Evolutionary conservation across 352 stramenopile genomes (phyloP), one percentile per base, ranked within the genome.

Genomic region (Pythium insidiosum): DNA sequence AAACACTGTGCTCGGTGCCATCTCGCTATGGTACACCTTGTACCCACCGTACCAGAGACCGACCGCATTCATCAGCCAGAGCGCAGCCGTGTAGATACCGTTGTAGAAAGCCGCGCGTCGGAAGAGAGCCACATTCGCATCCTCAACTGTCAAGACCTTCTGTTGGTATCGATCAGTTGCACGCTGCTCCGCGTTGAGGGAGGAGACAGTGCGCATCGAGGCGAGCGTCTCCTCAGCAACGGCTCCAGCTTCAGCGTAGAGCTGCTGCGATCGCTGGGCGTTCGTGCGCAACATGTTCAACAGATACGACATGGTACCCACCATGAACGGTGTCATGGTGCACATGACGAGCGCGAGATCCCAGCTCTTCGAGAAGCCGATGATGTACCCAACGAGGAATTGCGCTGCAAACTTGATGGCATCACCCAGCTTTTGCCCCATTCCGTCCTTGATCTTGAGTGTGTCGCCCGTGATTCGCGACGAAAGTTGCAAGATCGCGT

Each of bases 191-290:
- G 43, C 63, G 28, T 76, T 78, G 20, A 70, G 43, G 5, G 66
- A 76, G n/a, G 52, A 56, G n/a, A 82, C 57, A 1, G 71, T 84
- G 43, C 68, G 72, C 20, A 84, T 84, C n/a, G 66, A 63, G 36
- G 63, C 53, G 11, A 84, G 44, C 10, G 69, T 84, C 23, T 84
- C 72, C 38, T 84, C 72, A 4, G 69, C 72, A 16, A 82, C 52
- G 4, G 66, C 65, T 1, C 67, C 67, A 1, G 66, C 69, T 31
- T 76, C 60, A 2, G 68, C 63, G 13, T 81, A 78, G 20, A 79
- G 31, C 37, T 72, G 56, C 28, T 83, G 67, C 1, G 62, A 37
- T 12, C 41, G 53, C 43, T 60, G 39, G 11, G 58, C 35, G 10
- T 46, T 38, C n/a, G 29, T 31, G 6, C 51, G 52, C 5, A 69